Percentiles rank a stretch among this genome's conserved stretches.
These are phyloP conservation scores for Hymenochaete sp. DNA, from an alignment of 1,284 basidiomycete species.

Conservation along the genomic window DNA sequence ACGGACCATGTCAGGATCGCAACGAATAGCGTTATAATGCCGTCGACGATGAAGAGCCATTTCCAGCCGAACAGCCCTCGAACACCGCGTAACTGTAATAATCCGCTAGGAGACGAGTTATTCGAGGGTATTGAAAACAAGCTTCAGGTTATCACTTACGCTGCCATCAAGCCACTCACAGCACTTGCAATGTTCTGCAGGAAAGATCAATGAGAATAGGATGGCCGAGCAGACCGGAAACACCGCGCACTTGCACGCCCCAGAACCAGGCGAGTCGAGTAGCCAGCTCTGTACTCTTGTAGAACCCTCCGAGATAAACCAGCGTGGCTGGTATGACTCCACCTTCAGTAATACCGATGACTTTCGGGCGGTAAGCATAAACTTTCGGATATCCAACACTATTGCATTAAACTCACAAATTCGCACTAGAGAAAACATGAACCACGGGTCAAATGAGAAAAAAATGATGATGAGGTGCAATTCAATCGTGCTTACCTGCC, in stretches of 20 bases:
- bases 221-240: too few relatives aligned
- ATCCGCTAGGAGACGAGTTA: constrained; percentile 24
- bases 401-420: background rate
- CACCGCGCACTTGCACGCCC: constrained; percentile 27
- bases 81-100: constrained; percentile 28
- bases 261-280: constrained; percentile 34
- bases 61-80: constrained; percentile 32
- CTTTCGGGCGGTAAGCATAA: constrained; percentile 11
- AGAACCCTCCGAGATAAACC: constrained; percentile 33
- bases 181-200: constrained; percentile 30
- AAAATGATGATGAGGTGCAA: background rate
- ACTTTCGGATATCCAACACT: background rate
- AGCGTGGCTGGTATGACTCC: constrained; percentile 33
- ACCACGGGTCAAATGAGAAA: background rate
- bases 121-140: constrained; percentile 1
- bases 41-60: constrained; percentile 34
- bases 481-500: constrained; percentile 20
- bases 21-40: constrained; percentile 29
- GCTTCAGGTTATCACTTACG: background rate
- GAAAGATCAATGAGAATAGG: too few relatives aligned
- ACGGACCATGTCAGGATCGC: constrained; percentile 28
- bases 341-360: constrained; percentile 34
- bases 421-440: background rate
- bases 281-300: constrained; percentile 32
- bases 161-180: constrained; percentile 32